These are phyloP conservation scores for Cladorrhinum sp. DNA, from an alignment of 2,329 filamentous ascomycete genomes.

Conservation along the genomic window DNA sequence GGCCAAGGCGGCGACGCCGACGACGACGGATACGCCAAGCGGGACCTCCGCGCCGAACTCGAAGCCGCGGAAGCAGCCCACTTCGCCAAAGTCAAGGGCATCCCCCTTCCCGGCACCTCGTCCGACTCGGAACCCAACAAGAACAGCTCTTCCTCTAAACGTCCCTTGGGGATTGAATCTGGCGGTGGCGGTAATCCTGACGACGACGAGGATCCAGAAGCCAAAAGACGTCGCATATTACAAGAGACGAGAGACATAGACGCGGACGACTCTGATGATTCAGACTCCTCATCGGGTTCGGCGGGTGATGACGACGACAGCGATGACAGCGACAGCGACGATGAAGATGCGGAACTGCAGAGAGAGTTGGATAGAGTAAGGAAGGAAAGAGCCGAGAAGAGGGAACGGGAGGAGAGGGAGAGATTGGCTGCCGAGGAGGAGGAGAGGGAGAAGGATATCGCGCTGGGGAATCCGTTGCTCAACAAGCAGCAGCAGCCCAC, in stretches of 20 bases:
- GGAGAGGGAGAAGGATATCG: slow-evolving; percentile 81
- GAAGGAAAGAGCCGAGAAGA: slow-evolving; percentile 75
- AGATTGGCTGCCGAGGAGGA: slow-evolving; percentile 78
- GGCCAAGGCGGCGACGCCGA: slow-evolving; percentile 86
- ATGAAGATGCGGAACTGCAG: slow-evolving; percentile 85
- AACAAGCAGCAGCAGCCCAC: slow-evolving; percentile 53
- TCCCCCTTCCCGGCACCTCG: slow-evolving; percentile 41
- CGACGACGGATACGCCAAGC: slow-evolving; percentile 40
- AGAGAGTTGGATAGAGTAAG: slow-evolving; percentile 94
- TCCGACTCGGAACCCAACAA: slow-evolving; percentile 43
- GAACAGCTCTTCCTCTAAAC: slow-evolving; percentile 53
- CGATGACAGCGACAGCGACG: slow-evolving; percentile 65
- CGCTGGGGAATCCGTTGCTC: slow-evolving; percentile 85
- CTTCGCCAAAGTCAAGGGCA: slow-evolving; percentile 78
- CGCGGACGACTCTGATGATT: slow-evolving; percentile 66
- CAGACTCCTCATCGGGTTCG: slow-evolving; percentile 45
- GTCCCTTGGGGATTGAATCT: slow-evolving; percentile 54
- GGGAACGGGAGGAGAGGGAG: slow-evolving; percentile 78
- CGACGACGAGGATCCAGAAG: slow-evolving; percentile 63
- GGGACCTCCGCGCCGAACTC: slow-evolving; percentile 86
- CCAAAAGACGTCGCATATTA: slow-evolving; percentile 81
- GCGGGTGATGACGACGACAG: slow-evolving; percentile 68
- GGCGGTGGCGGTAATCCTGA: slow-evolving; percentile 33
- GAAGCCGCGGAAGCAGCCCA: slow-evolving; percentile 84
- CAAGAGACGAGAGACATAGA: slow-evolving; percentile 88